Evolutionary conservation across 1,284 basidiomycete species (phyloP).

Genomic region (Ganoderma meredithae): DNA sequence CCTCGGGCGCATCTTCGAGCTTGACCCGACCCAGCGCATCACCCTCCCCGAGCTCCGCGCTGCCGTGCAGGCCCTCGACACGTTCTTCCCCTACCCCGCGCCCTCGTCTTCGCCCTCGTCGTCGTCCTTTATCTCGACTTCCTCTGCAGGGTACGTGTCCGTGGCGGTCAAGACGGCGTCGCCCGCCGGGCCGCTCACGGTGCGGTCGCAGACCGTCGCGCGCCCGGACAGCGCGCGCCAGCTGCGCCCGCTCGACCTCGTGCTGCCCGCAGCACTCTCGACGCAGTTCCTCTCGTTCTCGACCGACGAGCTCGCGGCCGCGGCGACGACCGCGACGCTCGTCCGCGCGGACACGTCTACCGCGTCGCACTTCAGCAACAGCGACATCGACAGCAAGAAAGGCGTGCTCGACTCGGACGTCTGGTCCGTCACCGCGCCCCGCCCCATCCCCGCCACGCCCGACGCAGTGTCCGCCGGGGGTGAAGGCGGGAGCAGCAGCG

Average conservation of each 20-base stretch:
- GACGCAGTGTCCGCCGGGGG: neutral
- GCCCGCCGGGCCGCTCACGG: neutral
- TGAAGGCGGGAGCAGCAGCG: neutral
- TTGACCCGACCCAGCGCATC: slow-evolving; percentile 59
- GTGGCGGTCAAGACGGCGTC: too few species aligned
- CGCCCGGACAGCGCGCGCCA: neutral
- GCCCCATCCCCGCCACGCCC: neutral
- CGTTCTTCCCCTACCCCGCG: slow-evolving; percentile 26
- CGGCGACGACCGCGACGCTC: neutral
- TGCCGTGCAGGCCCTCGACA: slow-evolving; percentile 17
- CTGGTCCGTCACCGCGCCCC: neutral
- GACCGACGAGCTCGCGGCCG: neutral
- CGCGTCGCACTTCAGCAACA: slow-evolving; percentile 9
- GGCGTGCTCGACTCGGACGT: neutral
- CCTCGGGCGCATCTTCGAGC: slow-evolving; percentile 63
- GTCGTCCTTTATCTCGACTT: neutral
- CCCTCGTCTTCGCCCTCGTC: too few species aligned
- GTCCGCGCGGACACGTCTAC: neutral
- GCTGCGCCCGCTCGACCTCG: slow-evolving; percentile 8
- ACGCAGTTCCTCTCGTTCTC: neutral
- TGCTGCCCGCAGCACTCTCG: neutral
- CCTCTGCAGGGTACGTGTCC: too few species aligned
- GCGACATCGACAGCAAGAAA: neutral
- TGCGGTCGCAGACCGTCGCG: neutral
- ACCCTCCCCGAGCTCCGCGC: slow-evolving; percentile 65